phyloP scores from a whole-genome alignment of 345 rosid genomes.

The Microthlaspi erraticum region DNA sequence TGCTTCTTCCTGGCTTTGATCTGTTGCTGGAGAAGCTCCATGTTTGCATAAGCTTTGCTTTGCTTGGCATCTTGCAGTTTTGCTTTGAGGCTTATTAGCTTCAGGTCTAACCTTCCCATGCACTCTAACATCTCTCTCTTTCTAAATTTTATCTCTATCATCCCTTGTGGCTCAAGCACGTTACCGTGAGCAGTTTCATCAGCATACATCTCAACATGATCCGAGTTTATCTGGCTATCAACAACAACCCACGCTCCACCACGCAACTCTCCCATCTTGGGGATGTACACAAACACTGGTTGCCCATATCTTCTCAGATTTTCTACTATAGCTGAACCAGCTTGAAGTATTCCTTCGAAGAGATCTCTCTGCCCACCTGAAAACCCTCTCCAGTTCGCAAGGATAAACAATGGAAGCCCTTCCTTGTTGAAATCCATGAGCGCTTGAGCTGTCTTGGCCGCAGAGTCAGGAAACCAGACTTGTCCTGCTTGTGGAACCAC shows the following conservation, averaged over 20 bases:
- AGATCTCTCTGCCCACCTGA: conserved; percentile 98
- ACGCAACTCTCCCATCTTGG: conserved; percentile 97
- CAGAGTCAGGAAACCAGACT: conserved; percentile 99
- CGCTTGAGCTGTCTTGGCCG: conserved; percentile 92
- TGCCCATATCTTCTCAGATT: conserved; percentile 89
- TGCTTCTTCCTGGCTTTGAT: conserved; percentile 76
- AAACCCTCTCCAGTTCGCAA: conserved; percentile 98
- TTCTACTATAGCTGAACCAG: conserved; percentile 95
- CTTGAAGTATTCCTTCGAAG: conserved; percentile 98
- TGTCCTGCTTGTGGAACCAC: conserved; percentile 99
- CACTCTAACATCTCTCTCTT: conserved; percentile 90
- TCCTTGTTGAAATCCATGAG: conserved; percentile 90
- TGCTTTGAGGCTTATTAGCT: conserved; percentile 63
- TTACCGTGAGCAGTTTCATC: conserved; percentile 88
- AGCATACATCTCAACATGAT: conserved; percentile 95
- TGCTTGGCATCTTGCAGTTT: conserved; percentile 72
- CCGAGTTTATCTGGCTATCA: conserved; percentile 86
- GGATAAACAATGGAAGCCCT: conserved; percentile 90
- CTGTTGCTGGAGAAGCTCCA: conserved; percentile 67
- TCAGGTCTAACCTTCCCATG: conserved; percentile 91
- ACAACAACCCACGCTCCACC: conserved; percentile 99
- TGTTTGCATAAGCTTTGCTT: conserved; percentile 43
- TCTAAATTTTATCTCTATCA: conserved; percentile 91
- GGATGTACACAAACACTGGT: conserved; percentile 95
- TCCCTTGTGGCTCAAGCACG: conserved; percentile 97